phyloP scores from a whole-genome alignment of 768 basidiomycete genomes.

The Fibroporia radiculosa region DNA sequence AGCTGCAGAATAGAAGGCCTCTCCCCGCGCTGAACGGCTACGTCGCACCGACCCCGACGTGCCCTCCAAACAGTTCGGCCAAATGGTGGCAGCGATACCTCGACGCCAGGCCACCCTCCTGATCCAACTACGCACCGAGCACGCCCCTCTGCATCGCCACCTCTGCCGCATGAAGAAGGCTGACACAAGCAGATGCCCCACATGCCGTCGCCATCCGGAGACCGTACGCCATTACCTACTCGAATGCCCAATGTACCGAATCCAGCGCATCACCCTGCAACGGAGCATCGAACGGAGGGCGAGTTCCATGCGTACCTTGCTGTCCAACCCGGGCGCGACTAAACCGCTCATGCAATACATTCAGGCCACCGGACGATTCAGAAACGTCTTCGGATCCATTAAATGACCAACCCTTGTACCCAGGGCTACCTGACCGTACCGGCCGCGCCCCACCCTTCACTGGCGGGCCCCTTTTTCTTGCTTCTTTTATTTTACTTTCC shows the following conservation, averaged over 20 bases:
- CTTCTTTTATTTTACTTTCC: too few relatives aligned
- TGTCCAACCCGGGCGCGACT: background rate
- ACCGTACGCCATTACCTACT: slow-evolving; percentile 17
- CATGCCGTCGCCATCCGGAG: slow-evolving; percentile 4
- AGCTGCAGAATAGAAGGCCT: background rate
- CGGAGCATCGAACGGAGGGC: background rate
- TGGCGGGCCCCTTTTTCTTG: too few relatives aligned
- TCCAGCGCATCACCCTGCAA: background rate
- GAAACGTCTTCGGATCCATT: slow-evolving; percentile 4
- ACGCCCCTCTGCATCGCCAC: slow-evolving; percentile 24
- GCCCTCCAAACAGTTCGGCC: slow-evolving; percentile 1
- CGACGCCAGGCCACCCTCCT: slow-evolving; percentile 12
- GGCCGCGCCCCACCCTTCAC: too few relatives aligned
- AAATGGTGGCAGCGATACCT: background rate
- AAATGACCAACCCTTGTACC: too few relatives aligned
- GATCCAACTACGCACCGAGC: slow-evolving; percentile 26
- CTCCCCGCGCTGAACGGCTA: background rate
- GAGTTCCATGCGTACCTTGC: slow-evolving; percentile 1
- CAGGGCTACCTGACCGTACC: too few relatives aligned
- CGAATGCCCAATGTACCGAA: slow-evolving; percentile 7
- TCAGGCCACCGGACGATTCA: slow-evolving; percentile 7
- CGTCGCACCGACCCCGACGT: slow-evolving; percentile 1
- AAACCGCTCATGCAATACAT: slow-evolving; percentile 8
- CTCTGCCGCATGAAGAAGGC: slow-evolving; percentile 11
- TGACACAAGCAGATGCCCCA: slow-evolving; percentile 7